These are phyloP conservation scores for Castanospermum australe DNA, from an alignment of 306 rosid species.

Conservation along the genomic window DNA sequence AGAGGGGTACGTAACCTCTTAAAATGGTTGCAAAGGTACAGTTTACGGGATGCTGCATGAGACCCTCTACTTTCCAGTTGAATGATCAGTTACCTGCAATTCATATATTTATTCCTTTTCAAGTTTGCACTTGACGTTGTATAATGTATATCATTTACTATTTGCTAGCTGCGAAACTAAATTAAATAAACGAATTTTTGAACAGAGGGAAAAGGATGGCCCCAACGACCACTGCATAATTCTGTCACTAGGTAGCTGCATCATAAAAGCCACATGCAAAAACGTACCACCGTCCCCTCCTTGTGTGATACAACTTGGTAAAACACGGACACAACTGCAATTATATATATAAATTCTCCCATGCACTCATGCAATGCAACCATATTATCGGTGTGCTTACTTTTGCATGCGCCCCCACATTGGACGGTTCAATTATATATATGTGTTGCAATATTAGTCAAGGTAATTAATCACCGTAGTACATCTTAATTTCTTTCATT, in stretches of 20 bases:
- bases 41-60: background rate
- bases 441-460: constrained; percentile 29
- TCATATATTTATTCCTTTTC: constrained; percentile 6
- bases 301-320: no score
- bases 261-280: constrained; percentile 43
- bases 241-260: constrained; percentile 35
- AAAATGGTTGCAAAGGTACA: background rate
- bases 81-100: background rate
- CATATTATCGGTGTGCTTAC: background rate
- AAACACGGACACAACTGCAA: constrained; percentile 21
- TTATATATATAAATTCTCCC: constrained; percentile 32
- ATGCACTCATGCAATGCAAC: constrained; percentile 40
- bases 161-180: background rate
- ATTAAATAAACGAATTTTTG: constrained; percentile 5
- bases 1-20: background rate
- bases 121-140: constrained; percentile 7
- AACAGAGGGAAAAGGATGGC: constrained; percentile 19
- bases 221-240: constrained; percentile 35
- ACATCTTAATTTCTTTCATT: constrained; percentile 7
- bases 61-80: constrained; percentile 1
- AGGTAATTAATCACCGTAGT: constrained; percentile 18
- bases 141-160: background rate
- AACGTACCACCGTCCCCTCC: constrained; percentile 38
- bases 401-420: constrained; percentile 28
- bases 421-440: constrained; percentile 27